Conservation (phyloP, 2,329 filamentous ascomycete species). For the Sclerotinia trifoliorum region DNA sequence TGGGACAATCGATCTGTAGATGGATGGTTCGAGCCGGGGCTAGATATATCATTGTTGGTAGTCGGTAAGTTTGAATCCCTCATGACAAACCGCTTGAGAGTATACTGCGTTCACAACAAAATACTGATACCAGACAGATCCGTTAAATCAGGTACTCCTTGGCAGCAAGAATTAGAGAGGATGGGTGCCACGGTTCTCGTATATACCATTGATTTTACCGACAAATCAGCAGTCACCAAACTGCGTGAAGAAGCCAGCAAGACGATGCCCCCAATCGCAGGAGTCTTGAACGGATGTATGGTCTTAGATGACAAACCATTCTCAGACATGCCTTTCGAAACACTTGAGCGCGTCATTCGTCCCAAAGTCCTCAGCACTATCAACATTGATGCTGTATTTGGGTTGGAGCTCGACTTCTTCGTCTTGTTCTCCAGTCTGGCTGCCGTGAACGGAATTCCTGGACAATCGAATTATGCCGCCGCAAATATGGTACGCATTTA, state of each 20-base stretch:
- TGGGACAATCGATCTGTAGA: conserved; percentile 43
- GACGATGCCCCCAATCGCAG: conserved; percentile 39
- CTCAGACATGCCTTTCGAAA: conserved; percentile 35
- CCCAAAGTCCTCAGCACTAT: conserved; percentile 42
- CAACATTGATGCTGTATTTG: conserved; percentile 40
- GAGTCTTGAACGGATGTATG: conserved; percentile 48
- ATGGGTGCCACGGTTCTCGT: conserved; percentile 22
- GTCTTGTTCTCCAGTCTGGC: conserved; percentile 43
- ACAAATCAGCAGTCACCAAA: conserved; percentile 1
- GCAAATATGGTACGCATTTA: conserved; percentile 41
- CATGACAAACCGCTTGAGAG: not conserved
- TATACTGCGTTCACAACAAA: not conserved
- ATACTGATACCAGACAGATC: conserved; percentile 33
- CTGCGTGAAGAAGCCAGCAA: conserved; percentile 14
- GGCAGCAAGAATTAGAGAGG: conserved; percentile 32
- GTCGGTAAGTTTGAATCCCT: conserved; percentile 11
- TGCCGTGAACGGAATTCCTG: conserved; percentile 39
- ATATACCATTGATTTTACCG: conserved; percentile 28
- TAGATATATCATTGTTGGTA: conserved; percentile 21
- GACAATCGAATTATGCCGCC: conserved; percentile 42
- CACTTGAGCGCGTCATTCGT: conserved; percentile 32
- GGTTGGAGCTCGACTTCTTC: conserved; percentile 44
- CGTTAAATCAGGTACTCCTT: conserved; percentile 37
- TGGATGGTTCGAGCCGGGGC: conserved; percentile 46
- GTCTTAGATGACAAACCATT: conserved; percentile 42